A percentile compares a stretch with the other conserved stretches of the same genome.
Conservation (phyloP, 2,329 filamentous ascomycete species). For the Aspergillus chevalieri region DNA sequence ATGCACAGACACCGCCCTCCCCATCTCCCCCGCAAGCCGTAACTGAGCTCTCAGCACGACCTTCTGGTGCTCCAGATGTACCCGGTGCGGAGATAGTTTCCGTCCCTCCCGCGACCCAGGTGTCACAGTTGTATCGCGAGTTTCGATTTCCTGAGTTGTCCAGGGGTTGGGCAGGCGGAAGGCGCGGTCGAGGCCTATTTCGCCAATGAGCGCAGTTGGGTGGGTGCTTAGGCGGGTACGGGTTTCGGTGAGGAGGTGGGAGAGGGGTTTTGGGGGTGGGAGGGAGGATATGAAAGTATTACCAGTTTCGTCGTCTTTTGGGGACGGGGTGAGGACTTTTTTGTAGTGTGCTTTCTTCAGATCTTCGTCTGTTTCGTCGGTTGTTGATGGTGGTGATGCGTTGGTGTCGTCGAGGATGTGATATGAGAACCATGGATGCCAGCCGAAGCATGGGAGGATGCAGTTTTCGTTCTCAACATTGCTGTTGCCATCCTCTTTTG, state of each 20-base stretch:
- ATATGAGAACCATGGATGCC: conserved; percentile 65
- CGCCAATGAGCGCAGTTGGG: conserved; percentile 54
- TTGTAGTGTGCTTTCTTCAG: conserved; percentile 48
- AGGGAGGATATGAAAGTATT: conserved; percentile 47
- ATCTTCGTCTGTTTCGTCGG: conserved; percentile 7
- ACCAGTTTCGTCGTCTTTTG: conserved; percentile 41
- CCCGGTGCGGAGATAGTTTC: conserved; percentile 51
- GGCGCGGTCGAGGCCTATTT: conserved; percentile 56
- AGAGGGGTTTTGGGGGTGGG: conserved; percentile 50
- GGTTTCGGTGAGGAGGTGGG: conserved; percentile 46
- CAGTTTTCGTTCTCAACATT: conserved; percentile 29
- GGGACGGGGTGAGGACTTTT: conserved; percentile 45
- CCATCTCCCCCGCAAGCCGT: conserved; percentile 52
- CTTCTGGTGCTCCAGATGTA: conserved; percentile 54
- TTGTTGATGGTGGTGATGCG: conserved; percentile 1
- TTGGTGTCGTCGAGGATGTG: conserved; percentile 44
- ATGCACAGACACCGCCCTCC: conserved; percentile 55
- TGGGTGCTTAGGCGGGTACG: conserved; percentile 43
- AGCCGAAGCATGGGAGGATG: conserved; percentile 58
- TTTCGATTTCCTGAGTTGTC: conserved; percentile 27
- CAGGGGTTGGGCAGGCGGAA: conserved; percentile 55
- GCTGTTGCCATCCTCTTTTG: conserved; percentile 25
- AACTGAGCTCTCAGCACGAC: conserved; percentile 53
- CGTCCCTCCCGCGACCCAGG: conserved; percentile 57
- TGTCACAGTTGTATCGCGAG: conserved; percentile 40